These are phyloP conservation scores for Xylaria venustula DNA, from an alignment of 495 filamentous ascomycete genomes.

Conservation along the genomic window DNA sequence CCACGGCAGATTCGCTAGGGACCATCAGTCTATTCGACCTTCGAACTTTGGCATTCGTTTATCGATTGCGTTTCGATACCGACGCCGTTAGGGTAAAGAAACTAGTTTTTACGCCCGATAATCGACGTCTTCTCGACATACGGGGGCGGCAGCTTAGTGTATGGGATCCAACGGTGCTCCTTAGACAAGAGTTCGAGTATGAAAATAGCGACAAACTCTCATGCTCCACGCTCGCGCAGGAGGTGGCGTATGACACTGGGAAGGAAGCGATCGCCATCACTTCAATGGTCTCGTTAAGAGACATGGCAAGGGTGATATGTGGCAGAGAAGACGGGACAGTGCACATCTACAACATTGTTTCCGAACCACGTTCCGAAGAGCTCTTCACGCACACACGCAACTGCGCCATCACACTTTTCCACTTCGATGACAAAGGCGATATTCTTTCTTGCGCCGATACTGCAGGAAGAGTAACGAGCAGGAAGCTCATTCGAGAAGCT, in stretches of 20 bases:
- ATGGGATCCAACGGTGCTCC: constrained; percentile 16
- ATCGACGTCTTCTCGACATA: neutral
- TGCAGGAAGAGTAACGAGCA: neutral
- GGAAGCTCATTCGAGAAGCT: neutral
- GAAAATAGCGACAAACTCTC: constrained; percentile 23
- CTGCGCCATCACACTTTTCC: neutral
- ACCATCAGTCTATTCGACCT: neutral
- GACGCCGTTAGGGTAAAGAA: neutral
- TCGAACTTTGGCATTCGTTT: neutral
- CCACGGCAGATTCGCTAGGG: neutral
- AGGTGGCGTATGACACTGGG: neutral
- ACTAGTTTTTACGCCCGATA: neutral
- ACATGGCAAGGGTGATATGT: neutral
- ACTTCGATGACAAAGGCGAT: neutral
- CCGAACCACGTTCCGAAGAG: neutral
- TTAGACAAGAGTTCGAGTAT: constrained; percentile 19
- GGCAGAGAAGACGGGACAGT: neutral
- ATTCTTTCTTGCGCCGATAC: neutral
- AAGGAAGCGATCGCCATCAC: neutral
- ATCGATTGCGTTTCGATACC: neutral
- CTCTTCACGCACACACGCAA: neutral
- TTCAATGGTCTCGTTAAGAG: neutral
- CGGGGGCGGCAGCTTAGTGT: neutral
- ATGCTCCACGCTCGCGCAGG: constrained; percentile 1
- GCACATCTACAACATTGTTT: neutral